phyloP scores from a whole-genome alignment of 2,329 filamentous ascomycete genomes.

The Diaporthe longicolla region DNA sequence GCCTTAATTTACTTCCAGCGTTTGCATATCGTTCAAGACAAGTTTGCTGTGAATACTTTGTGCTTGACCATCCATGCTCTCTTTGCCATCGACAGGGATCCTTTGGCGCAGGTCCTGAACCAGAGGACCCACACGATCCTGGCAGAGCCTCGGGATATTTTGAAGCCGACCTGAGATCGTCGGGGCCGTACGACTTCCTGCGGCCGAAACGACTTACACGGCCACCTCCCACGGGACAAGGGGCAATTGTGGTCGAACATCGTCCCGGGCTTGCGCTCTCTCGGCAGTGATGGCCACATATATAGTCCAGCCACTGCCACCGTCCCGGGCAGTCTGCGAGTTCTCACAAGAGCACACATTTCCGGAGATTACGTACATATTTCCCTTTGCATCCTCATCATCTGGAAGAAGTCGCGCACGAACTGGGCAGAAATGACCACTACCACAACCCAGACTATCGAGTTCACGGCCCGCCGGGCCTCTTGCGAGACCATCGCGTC shows the following conservation, averaged over 20 bases:
- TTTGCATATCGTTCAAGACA: neutral
- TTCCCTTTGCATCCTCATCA: neutral
- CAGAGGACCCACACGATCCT: neutral
- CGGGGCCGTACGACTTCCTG: neutral
- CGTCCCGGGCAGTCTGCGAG: neutral
- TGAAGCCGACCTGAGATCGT: neutral
- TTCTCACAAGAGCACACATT: neutral
- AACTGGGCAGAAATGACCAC: constrained; percentile 3
- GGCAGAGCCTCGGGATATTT: constrained; percentile 3
- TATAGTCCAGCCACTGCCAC: constrained; percentile 4
- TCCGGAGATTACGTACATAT: neutral
- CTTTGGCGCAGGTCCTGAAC: too few relatives aligned
- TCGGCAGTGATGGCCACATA: neutral
- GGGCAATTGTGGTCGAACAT: neutral
- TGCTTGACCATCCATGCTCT: neutral
- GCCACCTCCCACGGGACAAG: neutral
- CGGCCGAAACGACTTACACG: neutral
- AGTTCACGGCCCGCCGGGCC: constrained; percentile 42
- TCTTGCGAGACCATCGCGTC: constrained; percentile 65
- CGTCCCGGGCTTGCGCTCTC: neutral
- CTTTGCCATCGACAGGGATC: too few relatives aligned
- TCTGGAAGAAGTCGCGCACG: constrained; percentile 7
- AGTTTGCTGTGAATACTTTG: neutral
- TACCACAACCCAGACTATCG: neutral
- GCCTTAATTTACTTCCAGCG: constrained; percentile 2